Base-by-base conservation (phyloP, 2,329 filamentous ascomycete genomes). In the Ceratocystis eucalypticola region DNA sequence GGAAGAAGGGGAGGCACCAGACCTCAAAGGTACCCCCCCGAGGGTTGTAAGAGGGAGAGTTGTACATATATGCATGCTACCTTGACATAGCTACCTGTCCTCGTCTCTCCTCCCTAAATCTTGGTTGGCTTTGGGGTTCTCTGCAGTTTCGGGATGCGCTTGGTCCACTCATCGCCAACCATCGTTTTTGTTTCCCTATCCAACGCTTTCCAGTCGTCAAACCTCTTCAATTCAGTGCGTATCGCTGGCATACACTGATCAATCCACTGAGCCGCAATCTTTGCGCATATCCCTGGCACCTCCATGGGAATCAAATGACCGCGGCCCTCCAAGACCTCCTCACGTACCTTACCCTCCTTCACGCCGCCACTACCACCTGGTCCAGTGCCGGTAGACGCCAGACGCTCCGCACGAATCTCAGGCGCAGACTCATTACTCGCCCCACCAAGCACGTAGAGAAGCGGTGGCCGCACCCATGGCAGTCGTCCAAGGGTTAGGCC, bases 221-320 rank as follows among this genome's bases (percentile, higher is more conserved):
- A 88, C 65, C 77, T 77, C 37, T 75, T 75, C 74, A 87, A 81
- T 70, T 87, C 81, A 2, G 71, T 74, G 69, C 78, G 76, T 84
- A 85, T 88, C 33, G 77, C 74, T 53, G 75, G 73, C 69, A 88
- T 69, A 72, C 88, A 84, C n/a, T 72, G 71, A 0, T 74, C 78
- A 66, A 89, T 74, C 79, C 85, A 89, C 30, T 73, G 72, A 0
- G 80, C 81, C 0, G 82, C 80, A 20, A 81, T 74, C 67, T 82
- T 77, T 1, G 90, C 92, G 69, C 86, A 88, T 71, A 83, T 79
- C 1, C 72, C 77, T 0, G 89, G 88, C 48, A 83, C 82, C 75
- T 96, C 91, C 83, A 96, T 89, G 0, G 92, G 88, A 33, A 96
- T 83, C 53, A 96, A 75, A 74, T 97, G 93, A 0, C 92, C 91